A percentile compares a stretch with the other conserved stretches of the same genome.
These are phyloP conservation scores for Colletotrichum echinochloae DNA, from an alignment of 2,329 filamentous ascomycete species.

Conservation along the genomic window DNA sequence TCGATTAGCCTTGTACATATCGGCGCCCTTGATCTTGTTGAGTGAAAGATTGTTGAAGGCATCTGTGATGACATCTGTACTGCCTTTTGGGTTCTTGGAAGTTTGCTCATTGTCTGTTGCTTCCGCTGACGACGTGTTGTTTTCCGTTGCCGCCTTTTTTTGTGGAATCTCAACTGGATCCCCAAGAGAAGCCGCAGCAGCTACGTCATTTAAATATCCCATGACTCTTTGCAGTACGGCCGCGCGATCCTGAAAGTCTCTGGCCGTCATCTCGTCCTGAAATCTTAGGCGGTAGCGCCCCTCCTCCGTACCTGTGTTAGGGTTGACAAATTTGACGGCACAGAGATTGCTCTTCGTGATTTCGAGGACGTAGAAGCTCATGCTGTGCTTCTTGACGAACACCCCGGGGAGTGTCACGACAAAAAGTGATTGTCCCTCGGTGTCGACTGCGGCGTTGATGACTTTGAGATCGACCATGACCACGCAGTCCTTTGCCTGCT, in stretches of 20 bases:
- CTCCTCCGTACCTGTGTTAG: background rate
- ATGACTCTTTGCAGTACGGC: constrained; percentile 3
- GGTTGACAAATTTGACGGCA: background rate
- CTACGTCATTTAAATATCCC: background rate
- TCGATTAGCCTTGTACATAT: constrained; percentile 26
- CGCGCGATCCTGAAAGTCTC: background rate
- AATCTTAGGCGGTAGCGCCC: constrained; percentile 3
- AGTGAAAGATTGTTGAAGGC: constrained; percentile 27
- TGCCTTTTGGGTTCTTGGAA: background rate
- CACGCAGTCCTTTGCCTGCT: background rate
- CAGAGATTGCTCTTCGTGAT: background rate
- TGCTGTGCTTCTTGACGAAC: background rate
- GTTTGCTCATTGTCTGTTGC: background rate
- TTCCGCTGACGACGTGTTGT: no score
- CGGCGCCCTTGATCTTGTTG: constrained; percentile 19
- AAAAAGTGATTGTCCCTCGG: background rate
- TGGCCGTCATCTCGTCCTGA: background rate
- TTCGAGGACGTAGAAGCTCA: background rate
- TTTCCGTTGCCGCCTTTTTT: background rate
- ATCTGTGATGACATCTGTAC: constrained; percentile 1
- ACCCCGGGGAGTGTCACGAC: background rate
- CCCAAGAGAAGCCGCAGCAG: background rate
- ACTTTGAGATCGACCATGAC: background rate
- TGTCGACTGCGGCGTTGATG: background rate
- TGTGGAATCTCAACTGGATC: background rate